A percentile compares a stretch with the other conserved stretches of the same genome.
Conservation (phyloP, 2,329 filamentous ascomycete genomes). For the Cladosporium sp. region DNA sequence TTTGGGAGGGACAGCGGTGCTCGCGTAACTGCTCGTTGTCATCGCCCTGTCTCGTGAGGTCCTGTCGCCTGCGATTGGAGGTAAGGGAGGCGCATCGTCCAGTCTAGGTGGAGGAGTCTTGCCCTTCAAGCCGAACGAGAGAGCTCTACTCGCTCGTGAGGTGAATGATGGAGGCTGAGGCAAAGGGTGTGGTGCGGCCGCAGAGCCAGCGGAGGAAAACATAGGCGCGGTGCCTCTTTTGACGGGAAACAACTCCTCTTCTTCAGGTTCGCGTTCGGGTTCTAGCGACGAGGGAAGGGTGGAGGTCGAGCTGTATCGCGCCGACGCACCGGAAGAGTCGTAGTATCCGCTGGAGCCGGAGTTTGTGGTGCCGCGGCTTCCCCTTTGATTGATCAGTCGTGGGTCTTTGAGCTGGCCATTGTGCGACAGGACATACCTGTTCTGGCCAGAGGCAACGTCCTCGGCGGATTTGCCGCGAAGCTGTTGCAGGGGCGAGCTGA, state of each 20-base stretch:
- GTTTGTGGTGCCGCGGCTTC: conserved; percentile 46
- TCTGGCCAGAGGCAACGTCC: conserved; percentile 27
- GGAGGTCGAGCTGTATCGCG: conserved; percentile 51
- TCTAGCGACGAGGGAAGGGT: conserved; percentile 54
- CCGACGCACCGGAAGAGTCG: conserved; percentile 40
- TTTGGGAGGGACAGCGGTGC: conserved; percentile 32
- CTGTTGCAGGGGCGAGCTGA: conserved; percentile 30
- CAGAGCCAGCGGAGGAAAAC: conserved; percentile 38
- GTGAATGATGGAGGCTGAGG: conserved; percentile 32
- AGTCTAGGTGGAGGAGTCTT: conserved; percentile 20
- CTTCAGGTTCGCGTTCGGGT: conserved; percentile 30
- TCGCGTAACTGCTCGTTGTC: conserved; percentile 37
- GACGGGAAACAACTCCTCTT: conserved; percentile 33
- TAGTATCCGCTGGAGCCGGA: conserved; percentile 43
- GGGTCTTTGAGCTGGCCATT: conserved; percentile 16
- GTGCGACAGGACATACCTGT: conserved; percentile 25
- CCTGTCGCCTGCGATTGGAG: conserved; percentile 15
- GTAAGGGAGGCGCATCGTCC: conserved; percentile 6
- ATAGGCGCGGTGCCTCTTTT: conserved; percentile 35
- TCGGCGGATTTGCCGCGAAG: conserved; percentile 32
- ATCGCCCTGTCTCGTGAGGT: conserved; percentile 37
- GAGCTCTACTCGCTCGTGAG: conserved; percentile 45
- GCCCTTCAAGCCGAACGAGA: conserved; percentile 45
- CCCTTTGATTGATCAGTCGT: conserved; percentile 36
- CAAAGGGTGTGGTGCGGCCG: conserved; percentile 27